A percentile compares a stretch with the other conserved stretches of the same genome.
Conservation (phyloP, 768 basidiomycete genomes). For the Mycena capillaripes region DNA sequence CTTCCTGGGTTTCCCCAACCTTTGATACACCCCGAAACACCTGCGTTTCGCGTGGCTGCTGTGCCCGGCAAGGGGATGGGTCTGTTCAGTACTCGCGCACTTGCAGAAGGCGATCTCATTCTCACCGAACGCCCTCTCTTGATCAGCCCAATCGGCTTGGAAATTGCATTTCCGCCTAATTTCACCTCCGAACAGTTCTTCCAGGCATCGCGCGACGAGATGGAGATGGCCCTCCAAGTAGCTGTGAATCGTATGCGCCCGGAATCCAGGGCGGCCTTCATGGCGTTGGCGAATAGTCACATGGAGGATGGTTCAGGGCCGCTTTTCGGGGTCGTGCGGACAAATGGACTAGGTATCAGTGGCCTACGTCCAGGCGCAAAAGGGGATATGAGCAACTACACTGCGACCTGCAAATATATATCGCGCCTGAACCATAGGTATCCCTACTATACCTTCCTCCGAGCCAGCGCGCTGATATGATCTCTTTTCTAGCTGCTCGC, state of each 20-base stretch:
- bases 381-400: constrained; percentile 38
- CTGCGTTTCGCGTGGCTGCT: constrained; percentile 29
- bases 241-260: constrained; percentile 44
- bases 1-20: constrained; percentile 34
- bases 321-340: constrained; percentile 49
- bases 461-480: not conserved
- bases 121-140: constrained; percentile 55
- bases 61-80: constrained; percentile 43
- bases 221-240: constrained; percentile 40
- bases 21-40: constrained; percentile 20
- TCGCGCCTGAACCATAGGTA: constrained; percentile 58
- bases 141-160: constrained; percentile 39
- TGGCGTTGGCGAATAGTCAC: constrained; percentile 48
- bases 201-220: constrained; percentile 27
- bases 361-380: constrained; percentile 32
- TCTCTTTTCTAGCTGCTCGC: constrained; percentile 26
- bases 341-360: constrained; percentile 47
- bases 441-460: not conserved
- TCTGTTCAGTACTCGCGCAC: constrained; percentile 46
- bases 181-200: not conserved
- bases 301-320: constrained; percentile 51
- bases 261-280: constrained; percentile 45
- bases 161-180: not conserved
- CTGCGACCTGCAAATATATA: constrained; percentile 44
- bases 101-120: constrained; percentile 49